Conservation (phyloP, 2,329 filamentous ascomycete genomes). For the Phialophora chinensis region DNA sequence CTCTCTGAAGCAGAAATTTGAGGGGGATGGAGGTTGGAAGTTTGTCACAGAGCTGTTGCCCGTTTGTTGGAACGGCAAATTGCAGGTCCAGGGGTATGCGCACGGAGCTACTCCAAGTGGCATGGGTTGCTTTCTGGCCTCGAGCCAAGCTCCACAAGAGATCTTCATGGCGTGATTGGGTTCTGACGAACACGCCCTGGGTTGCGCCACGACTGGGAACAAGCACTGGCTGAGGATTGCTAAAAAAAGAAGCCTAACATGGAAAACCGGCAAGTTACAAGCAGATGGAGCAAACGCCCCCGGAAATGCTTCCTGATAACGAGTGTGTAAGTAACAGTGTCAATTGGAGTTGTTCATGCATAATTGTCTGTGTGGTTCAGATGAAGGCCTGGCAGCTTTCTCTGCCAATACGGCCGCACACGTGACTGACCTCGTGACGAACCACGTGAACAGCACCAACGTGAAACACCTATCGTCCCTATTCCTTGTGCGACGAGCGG, state of each 20-base stretch:
- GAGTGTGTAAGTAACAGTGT: too few relatives aligned
- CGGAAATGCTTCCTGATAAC: background rate
- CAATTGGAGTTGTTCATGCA: too few relatives aligned
- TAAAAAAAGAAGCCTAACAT: background rate
- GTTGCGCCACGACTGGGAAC: background rate
- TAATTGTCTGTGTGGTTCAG: too few relatives aligned
- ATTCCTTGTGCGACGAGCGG: too few relatives aligned
- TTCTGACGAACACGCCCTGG: conserved; percentile 1
- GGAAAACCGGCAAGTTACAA: background rate
- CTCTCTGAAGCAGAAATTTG: conserved; percentile 1
- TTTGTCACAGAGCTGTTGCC: background rate
- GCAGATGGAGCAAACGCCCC: background rate
- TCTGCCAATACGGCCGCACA: too few relatives aligned
- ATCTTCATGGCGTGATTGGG: conserved; percentile 10
- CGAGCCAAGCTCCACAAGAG: conserved; percentile 3
- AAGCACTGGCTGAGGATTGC: background rate
- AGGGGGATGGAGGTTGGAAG: background rate
- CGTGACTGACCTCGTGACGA: too few relatives aligned
- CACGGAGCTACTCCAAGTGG: background rate
- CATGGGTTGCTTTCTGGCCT: background rate
- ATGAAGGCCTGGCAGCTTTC: too few relatives aligned
- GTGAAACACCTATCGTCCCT: too few relatives aligned
- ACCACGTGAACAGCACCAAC: too few relatives aligned
- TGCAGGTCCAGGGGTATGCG: conserved; percentile 12
- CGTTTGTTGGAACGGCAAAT: conserved; percentile 9